Evolutionary conservation across 2,329 filamentous ascomycete species (phyloP), one percentile per base, ranked within the genome.

Genomic region (Xylariaceae sp.): DNA sequence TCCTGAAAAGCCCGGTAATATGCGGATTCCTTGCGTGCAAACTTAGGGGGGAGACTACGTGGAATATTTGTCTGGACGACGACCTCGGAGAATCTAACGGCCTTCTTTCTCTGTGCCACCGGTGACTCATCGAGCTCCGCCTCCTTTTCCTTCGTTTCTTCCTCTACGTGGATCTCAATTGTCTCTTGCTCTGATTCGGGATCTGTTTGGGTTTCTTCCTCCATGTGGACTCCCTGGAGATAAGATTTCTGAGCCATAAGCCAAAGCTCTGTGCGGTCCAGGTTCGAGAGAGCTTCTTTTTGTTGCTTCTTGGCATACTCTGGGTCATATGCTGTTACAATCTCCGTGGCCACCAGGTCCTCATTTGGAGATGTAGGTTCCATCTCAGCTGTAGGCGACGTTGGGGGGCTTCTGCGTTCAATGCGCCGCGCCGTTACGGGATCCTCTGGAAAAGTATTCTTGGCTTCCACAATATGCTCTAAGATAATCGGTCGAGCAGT

Each of bases 1-100:
- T 89, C 87, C 65, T 92, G 87, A 73, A 96, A 97, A 8, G 92
- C 92, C 60, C 90, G 88, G 76, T 92, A 94, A 75, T 96, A 97
- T 4, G 93, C 90, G 3, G 89, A 88, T 68, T 95, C 90, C 69
- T 84, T 79, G 55, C 79, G 80, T 21, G 73, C 55, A 26, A 87
- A 74, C 74, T 81, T 77, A 53, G 82, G 76, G 8, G 83, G 83
- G 16, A 86, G 75, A 31, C 74, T 75, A 65, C 79, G 79, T 21
- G 82, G 80, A 37, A 79, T 73, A 33, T 78, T 75, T 58, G 71
- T 76, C 65, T 73, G 74, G 36, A 74, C 75, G 60, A 79, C 74
- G 51, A 77, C 74, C 59, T 86, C 81, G 1, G 87, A 88, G 71
- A 94, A 94, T 50, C 87, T 88, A 28, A 94, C 91, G 0, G 84